A percentile compares a stretch with the other conserved stretches of the same genome.
Conservation (phyloP, 176 grass and related monocot genomes). For the Ampelocalamus luodianensis region DNA sequence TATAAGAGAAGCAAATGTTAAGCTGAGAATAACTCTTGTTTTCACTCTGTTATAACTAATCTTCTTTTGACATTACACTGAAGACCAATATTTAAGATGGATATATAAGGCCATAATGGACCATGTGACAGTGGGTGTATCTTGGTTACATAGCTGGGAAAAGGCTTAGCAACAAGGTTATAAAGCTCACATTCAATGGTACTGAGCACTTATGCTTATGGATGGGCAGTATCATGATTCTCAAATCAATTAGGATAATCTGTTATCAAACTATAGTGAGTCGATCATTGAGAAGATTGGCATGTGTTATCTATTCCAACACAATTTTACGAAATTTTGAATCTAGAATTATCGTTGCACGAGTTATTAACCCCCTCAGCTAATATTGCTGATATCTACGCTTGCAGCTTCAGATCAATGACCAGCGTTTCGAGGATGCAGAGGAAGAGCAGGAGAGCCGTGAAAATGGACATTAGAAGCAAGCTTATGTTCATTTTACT, state of each 20-base stretch:
- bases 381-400: constrained; percentile 20
- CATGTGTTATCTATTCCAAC: neutral
- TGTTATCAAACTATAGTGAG: neutral
- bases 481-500: constrained; percentile 14
- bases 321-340: neutral
- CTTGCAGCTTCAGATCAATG: constrained; percentile 81
- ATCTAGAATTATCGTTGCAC: neutral
- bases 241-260: neutral
- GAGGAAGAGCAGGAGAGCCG: constrained; percentile 63
- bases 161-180: neutral
- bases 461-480: constrained; percentile 60
- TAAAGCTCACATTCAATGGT: constrained; percentile 5
- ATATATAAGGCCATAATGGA: neutral
- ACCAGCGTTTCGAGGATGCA: constrained; percentile 89
- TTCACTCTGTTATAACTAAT: neutral
- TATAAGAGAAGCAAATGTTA: neutral
- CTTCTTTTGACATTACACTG: neutral
- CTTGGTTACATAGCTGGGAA: neutral
- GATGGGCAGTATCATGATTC: neutral
- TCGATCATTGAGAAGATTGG: neutral
- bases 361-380: neutral
- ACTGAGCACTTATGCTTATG: neutral
- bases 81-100: neutral
- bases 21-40: neutral
- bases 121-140: neutral